These are phyloP conservation scores for Aureobasidium sp. DNA, from an alignment of 2,329 filamentous ascomycete genomes.

Conservation along the genomic window DNA sequence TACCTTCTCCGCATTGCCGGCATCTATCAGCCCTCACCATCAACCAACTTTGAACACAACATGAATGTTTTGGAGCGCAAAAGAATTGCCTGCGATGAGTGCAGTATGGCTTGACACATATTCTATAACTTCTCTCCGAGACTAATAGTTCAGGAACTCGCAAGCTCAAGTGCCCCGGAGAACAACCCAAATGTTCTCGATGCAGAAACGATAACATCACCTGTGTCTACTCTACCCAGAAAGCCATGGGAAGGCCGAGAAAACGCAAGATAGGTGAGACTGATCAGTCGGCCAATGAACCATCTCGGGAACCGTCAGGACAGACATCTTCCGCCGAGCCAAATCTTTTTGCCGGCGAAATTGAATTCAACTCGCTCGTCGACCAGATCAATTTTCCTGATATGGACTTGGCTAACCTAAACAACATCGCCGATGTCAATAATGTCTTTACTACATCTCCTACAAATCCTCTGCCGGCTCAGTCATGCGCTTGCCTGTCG, in stretches of 20 bases:
- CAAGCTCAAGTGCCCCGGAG: conserved; percentile 45
- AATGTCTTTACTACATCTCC: background rate
- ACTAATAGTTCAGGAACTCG: conserved; percentile 32
- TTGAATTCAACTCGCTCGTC: background rate
- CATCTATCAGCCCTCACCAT: background rate
- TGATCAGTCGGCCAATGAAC: background rate
- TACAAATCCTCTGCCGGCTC: conserved; percentile 19
- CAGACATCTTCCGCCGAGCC: background rate
- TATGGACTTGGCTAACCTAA: background rate
- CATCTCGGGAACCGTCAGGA: background rate
- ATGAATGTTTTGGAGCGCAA: background rate
- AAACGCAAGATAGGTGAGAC: conserved; percentile 29
- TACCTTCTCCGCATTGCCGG: background rate
- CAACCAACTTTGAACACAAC: background rate
- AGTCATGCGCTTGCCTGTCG: conserved; percentile 40
- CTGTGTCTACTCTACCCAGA: conserved; percentile 43
- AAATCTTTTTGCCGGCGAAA: background rate
- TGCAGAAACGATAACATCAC: conserved; percentile 35
- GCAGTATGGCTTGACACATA: conserved; percentile 25
- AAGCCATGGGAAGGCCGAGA: conserved; percentile 46
- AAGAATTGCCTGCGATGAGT: conserved; percentile 35
- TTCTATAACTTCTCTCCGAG: too few species aligned
- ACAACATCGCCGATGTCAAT: background rate
- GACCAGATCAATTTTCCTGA: background rate
- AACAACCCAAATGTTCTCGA: conserved; percentile 35